A percentile compares a stretch with the other conserved stretches of the same genome.
Conservation (phyloP, 306 rosid genomes). For the Ceratonia siliqua region DNA sequence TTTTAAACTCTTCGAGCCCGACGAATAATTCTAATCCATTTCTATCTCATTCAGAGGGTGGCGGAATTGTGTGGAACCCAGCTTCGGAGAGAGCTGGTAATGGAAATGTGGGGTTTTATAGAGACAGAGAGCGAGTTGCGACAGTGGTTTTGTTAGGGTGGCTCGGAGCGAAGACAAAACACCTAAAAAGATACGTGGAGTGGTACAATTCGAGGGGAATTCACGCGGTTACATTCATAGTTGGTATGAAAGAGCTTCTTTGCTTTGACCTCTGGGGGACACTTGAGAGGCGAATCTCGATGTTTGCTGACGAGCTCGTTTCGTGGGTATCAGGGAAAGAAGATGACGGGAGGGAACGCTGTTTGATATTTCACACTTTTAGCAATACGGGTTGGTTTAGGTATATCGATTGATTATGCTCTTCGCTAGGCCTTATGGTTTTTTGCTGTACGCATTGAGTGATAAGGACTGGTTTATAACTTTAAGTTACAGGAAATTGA, state of each 20-base stretch:
- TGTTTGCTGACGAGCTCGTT: conserved; percentile 52
- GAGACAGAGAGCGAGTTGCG: conserved; percentile 34
- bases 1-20: conserved; percentile 27
- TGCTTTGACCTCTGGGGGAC: conserved; percentile 57
- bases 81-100: conserved; percentile 33
- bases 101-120: conserved; percentile 30
- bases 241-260: conserved; percentile 58
- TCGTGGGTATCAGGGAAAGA: conserved; percentile 59
- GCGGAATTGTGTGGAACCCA: conserved; percentile 47
- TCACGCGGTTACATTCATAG: conserved; percentile 68
- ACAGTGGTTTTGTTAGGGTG: conserved; percentile 84
- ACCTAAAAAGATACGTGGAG: conserved; percentile 75
- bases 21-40: conserved; percentile 29
- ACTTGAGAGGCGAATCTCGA: conserved; percentile 52
- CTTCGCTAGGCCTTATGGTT: neutral
- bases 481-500: too few species aligned
- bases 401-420: conserved; percentile 47
- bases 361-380: conserved; percentile 77
- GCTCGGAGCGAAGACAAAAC: conserved; percentile 80
- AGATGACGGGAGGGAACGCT: conserved; percentile 61
- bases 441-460: neutral
- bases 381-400: conserved; percentile 97
- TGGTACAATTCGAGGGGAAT: conserved; percentile 82
- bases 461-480: neutral
- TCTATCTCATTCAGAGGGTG: conserved; percentile 31